phyloP scores from a whole-genome alignment of 164 flowering plant species.

The Vitis rupestris region DNA sequence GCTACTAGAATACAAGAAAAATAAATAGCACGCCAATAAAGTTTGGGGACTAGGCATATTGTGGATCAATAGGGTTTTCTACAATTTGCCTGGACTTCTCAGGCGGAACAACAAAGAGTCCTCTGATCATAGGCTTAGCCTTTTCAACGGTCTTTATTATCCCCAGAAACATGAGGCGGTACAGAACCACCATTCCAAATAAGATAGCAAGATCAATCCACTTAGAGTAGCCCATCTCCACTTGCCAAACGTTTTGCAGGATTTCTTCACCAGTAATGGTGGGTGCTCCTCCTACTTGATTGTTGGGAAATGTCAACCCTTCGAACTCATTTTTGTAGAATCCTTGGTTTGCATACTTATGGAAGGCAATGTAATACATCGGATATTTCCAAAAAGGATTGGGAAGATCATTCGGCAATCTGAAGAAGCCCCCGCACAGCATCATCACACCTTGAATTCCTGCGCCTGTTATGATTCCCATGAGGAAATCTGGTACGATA shows the following conservation, averaged over 20 bases:
- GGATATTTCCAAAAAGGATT: conserved; percentile 27
- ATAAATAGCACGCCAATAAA: too few relatives aligned
- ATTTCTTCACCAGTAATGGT: conserved; percentile 14
- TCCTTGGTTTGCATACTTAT: conserved; percentile 22
- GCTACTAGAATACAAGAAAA: too few relatives aligned
- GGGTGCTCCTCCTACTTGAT: conserved; percentile 12
- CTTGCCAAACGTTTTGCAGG: conserved; percentile 28
- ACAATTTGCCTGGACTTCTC: background rate
- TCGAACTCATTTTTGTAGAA: conserved; percentile 14
- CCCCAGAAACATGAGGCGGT: conserved; percentile 40
- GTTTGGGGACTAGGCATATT: too few relatives aligned
- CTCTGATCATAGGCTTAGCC: conserved; percentile 29
- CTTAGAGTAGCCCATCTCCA: conserved; percentile 16
- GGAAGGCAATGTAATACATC: conserved; percentile 23
- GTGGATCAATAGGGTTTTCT: too few relatives aligned
- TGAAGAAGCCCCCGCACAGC: conserved; percentile 10
- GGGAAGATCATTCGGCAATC: conserved; percentile 19
- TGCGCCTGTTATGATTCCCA: conserved; percentile 9
- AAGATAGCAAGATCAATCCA: conserved; percentile 3
- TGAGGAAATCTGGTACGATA: conserved; percentile 10
- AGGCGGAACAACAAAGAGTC: background rate
- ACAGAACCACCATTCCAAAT: conserved; percentile 51
- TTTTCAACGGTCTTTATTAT: conserved; percentile 42
- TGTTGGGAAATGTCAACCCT: conserved; percentile 5
- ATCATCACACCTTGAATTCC: conserved; percentile 5